Evolutionary conservation across 1,284 basidiomycete genomes (phyloP), one percentile per base, ranked within the genome.

Genomic region (Malassezia vespertilionis): DNA sequence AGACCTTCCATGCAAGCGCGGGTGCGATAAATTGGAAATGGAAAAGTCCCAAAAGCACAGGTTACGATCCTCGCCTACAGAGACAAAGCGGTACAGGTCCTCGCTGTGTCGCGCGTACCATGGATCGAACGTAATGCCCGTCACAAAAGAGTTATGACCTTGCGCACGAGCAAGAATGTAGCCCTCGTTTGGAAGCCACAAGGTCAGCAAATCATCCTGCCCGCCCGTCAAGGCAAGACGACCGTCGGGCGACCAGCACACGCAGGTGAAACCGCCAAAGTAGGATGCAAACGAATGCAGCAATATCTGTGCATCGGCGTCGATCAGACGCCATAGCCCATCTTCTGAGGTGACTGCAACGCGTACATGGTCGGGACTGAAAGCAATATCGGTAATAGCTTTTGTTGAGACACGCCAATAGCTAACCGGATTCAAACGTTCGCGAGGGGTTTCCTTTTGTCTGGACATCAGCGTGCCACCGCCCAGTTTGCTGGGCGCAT

Each of bases 221-320:
- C 84, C 83, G n/a, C 83, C 84, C 0, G 81, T 81, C 44, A 93
- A 73, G 26, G 96, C 82, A 63, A 93, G 90, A 32, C 87, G 80
- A 17, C 86, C 86, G 71, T 96, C 90, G 1, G 89, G 88, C 8
- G 87, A 90, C 89, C 90, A 96, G 0, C 84, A 81, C 1, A 91
- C 79, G 59, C 83, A 89, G 7, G 81, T 87, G 23, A 97, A 42
- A 0, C 56, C 57, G 18, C 67, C 67, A 54, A 66, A 69, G 55
- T 68, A 69, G 3, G 63, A 65, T 14, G 55, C 42, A 21, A 60
- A 60, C 7, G 57, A 53, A 36, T 54, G 53, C 2, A 63, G 35
- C 11, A 69, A 46, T 4, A 50, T 55, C 40, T 2, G 32, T 36
- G 14, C 43, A 22, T 31, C 4, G 26, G 8, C 15, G 35, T 69